Conservation (phyloP, 176 grass and related monocot genomes). For the Avena sativa region DNA sequence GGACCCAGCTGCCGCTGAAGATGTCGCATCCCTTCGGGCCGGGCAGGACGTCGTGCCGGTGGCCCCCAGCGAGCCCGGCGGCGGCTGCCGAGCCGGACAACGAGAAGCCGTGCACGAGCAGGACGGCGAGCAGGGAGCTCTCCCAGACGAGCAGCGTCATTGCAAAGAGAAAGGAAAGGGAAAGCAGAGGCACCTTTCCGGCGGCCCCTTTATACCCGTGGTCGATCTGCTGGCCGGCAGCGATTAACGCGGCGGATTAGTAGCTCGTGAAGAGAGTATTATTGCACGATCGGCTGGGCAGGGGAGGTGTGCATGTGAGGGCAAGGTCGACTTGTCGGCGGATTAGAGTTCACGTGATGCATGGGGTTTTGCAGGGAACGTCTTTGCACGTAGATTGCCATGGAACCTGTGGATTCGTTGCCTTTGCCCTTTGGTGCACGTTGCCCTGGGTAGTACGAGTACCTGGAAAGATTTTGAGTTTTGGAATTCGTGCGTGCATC, state of each 20-base stretch:
- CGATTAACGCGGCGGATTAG: background rate
- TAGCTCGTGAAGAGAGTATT: conserved; percentile 25
- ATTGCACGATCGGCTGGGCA: conserved; percentile 1
- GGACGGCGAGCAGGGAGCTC: conserved; percentile 11
- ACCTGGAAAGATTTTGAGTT: conserved; percentile 13
- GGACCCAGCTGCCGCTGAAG: conserved; percentile 81
- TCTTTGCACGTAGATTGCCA: background rate
- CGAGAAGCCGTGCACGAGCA: conserved; percentile 37
- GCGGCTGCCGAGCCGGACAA: conserved; percentile 37
- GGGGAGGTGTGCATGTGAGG: conserved; percentile 49
- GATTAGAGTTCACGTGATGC: conserved; percentile 48
- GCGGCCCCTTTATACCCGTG: conserved; percentile 14
- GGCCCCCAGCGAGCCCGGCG: conserved; percentile 36
- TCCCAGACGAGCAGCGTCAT: conserved; percentile 37
- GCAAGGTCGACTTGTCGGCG: background rate
- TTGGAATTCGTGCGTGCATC: conserved; percentile 44
- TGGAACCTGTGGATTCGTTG: conserved; percentile 61
- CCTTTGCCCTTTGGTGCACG: conserved; percentile 51
- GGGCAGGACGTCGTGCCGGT: conserved; percentile 39
- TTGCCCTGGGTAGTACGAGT: background rate
- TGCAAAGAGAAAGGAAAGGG: background rate
- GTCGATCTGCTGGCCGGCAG: background rate
- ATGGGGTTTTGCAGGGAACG: conserved; percentile 25
- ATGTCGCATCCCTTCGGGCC: conserved; percentile 61
- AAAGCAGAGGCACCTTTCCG: conserved; percentile 7